Evolutionary conservation across 495 filamentous ascomycete genomes (phyloP), one percentile per base, ranked within the genome.

Genomic region (Astrothelium macrocarpum): DNA sequence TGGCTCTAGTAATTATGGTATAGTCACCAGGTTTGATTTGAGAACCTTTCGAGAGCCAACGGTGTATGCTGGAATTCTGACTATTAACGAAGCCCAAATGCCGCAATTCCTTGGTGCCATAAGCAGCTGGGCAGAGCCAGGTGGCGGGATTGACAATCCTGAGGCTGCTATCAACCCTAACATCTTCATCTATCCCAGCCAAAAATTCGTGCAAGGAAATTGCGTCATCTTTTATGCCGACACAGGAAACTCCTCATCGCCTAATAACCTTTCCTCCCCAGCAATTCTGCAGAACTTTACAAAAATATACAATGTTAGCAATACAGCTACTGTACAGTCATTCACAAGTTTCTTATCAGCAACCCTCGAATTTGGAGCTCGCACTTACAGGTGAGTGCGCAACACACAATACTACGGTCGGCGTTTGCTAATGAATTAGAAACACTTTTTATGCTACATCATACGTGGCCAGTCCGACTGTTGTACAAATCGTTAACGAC

Each of bases 231-330:
- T 59, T 59, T 11, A 14, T 20, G 32, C 5, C 28, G 56, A 23
- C 9, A 31, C 5, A 11, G 2, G 4, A 3, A 39, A 14, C 34
- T 18, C 56, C 28, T 23, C 14, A 11, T 12, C 20, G 14, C 2
- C 9, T 25, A 36, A 31, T 32, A 7, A 59, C 25, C 56, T 14
- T 3, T 59, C 32, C 4, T 23, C 56, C 20, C 56, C 20, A 58
- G 28, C 20, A 7, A n/a, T 58, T 23, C 53, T 58, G 5, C 53
- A 58, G 71, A 85, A 84, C 62, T 85, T 79, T 80, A 80, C 36
- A 39, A 39, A 39, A 39, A 39, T 39, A 7, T 16, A 14, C n/a
- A 20, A 4, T 18, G n/a, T 49, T 18, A 49, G 36, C 36, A 49
- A 4, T 4, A 49, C 43, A 11, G 43, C 43, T 11, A 49, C 3